Base-by-base conservation (phyloP, 768 basidiomycete genomes). In the Lentinula aciculospora region DNA sequence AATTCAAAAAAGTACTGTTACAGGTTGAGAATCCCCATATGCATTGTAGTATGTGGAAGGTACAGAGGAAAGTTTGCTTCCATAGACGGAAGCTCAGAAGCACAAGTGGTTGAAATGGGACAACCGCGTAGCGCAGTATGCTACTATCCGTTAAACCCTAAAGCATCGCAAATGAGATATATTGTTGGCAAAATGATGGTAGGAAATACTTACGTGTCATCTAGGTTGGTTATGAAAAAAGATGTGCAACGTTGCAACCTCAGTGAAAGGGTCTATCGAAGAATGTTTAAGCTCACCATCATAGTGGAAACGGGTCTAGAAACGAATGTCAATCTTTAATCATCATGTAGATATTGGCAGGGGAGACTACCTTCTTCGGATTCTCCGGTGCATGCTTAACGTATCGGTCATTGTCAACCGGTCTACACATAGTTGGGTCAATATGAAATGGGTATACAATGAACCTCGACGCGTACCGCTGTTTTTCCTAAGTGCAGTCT, bases 401-500 rank as follows among this genome's bases (percentile, higher is more conserved):
- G 64, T 92, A 94, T 58, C 88, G 78, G 68, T 93, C 91, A 66
- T 95, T 94, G 65, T 91, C 92, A 39, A 80, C 73, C 1, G 92
- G 92, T 53, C 91, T 93, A 65, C 50, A 51, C n/a, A 17, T 58
- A 29, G 57, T 46, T 62, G 53, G 53, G 54, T 34, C 50, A 50
- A 21, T 32, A 39, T 7, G 25, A 49, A 25, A 13, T 3, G 21
- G 15, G 5, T 9, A 44, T 23, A 21, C 8, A 44, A 8, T 23
- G 8, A 21, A n/a, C 21, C 7, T 44, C 21, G 21, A 42, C 40
- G 27, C 81, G 61, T 65, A 89, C 88, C 84, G 78, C 73, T 91
- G 84, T 68, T 82, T 81, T 68, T 70, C 77, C 78, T 85, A 63
- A 17, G 17, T 45, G 31, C 9, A 21, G 8, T 21, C 44, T 29